Conservation (phyloP, 331 rosid species). For the Malus hybrid region DNA sequence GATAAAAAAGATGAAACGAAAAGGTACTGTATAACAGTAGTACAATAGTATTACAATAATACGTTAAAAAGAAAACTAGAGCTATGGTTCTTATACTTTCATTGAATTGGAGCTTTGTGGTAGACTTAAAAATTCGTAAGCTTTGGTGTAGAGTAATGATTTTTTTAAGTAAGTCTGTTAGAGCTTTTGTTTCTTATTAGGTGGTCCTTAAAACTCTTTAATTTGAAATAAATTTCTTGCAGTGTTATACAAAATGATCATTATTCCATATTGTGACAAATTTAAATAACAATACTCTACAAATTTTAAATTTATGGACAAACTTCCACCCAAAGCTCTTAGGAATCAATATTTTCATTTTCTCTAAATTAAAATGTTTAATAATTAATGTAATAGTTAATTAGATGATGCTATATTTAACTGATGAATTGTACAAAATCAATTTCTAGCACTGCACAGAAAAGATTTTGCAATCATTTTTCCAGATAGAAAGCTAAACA, state of each 20-base stretch:
- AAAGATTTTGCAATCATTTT: neutral
- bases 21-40: no score
- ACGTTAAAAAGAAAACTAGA: no score
- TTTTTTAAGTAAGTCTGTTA: no score
- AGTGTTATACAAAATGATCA: fast-evolving
- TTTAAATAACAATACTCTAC: neutral
- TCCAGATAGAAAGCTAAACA: neutral
- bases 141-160: neutral
- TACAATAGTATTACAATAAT: no score
- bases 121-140: neutral
- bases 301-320: neutral
- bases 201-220: neutral
- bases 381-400: neutral
- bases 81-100: neutral
- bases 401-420: neutral
- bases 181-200: no score
- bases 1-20: no score
- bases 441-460: neutral
- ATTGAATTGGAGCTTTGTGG: neutral
- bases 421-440: neutral
- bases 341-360: no score
- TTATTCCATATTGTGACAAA: no score
- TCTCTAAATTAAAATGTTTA: neutral
- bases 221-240: no score
- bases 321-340: neutral